Conservation (phyloP, 192 early-diverging fungal species). For the Umbelopsis sp. region DNA sequence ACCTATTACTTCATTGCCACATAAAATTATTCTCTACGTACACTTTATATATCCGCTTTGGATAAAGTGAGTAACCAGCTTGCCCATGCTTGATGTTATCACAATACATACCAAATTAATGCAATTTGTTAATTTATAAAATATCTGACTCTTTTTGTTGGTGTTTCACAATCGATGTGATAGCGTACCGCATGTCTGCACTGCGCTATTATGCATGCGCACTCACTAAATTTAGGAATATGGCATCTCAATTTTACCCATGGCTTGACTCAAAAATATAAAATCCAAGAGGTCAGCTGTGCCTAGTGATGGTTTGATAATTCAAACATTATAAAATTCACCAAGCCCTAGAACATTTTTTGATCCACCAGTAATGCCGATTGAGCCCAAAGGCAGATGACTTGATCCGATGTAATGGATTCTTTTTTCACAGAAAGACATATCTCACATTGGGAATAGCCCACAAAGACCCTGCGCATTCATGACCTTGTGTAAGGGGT, state of each 20-base stretch:
- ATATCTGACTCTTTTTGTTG: background rate
- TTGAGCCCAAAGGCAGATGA: background rate
- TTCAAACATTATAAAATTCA: too few relatives aligned
- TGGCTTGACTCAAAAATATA: too few relatives aligned
- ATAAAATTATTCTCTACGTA: too few relatives aligned
- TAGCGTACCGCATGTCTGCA: background rate
- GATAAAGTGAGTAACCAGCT: too few relatives aligned
- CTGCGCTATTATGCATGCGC: background rate
- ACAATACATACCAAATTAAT: too few relatives aligned
- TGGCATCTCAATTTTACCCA: background rate
- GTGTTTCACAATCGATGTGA: background rate
- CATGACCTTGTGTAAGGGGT: background rate
- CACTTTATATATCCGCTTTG: too few relatives aligned
- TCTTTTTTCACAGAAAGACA: background rate
- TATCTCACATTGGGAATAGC: background rate
- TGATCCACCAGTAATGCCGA: too few relatives aligned
- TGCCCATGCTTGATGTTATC: too few relatives aligned
- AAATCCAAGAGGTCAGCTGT: too few relatives aligned
- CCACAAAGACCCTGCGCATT: background rate
- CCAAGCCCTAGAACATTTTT: too few relatives aligned
- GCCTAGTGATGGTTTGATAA: too few relatives aligned
- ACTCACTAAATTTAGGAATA: background rate
- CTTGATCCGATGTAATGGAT: background rate
- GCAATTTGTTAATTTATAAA: background rate
- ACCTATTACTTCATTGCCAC: too few relatives aligned